Base-by-base conservation (phyloP, 805 yeast genomes). In the Groenewaldozyma tartarivorans region DNA sequence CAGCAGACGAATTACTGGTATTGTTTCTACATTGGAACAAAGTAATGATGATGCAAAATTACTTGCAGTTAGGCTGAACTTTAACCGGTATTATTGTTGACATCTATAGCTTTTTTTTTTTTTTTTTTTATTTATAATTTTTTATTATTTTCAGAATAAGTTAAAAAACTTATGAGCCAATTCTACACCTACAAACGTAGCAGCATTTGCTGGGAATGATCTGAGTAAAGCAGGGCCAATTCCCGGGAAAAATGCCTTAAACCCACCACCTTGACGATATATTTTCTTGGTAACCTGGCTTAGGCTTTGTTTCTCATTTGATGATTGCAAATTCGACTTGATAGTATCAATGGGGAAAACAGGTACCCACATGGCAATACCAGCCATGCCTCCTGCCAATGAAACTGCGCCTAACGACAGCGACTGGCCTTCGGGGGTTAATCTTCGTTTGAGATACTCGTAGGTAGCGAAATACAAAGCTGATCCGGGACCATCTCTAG, bases 131-230 rank as follows among this genome's bases (percentile, higher is more conserved):
- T 31, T 31, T 31, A 6, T 31, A 11, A 7, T 31, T 31, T 16
- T 31, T n/a, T 17, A 6, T 18, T 15, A 7, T 17, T 38, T 38
- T 34, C n/a, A 33, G 19, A 33, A 33, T 6, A 16, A 7, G 5
- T 15, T 53, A 54, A 66, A 62, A 37, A 54, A 49, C 39, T 55
- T 47, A 52, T 59, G 57, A 18, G 95, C 84, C 43, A 88, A 56
- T 61, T 90, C 98, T 22, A 90, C 97, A 36, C 97, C 98, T 27
- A 86, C 73, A 66, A 90, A 90, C 2, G 97, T 88, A 5, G 98
- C 97, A n/a, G 98, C 98, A 62, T 92, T 90, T 18, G 97, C 97
- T 2, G 97, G 97, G 81, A 92, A 90, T 32, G 94, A 80, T 62
- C 98, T 75, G 20, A 86, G 75, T 55, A 90, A 67, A 2, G 97